phyloP scores from a whole-genome alignment of 1,284 basidiomycete species.

The Apiotrichum gamsii region DNA sequence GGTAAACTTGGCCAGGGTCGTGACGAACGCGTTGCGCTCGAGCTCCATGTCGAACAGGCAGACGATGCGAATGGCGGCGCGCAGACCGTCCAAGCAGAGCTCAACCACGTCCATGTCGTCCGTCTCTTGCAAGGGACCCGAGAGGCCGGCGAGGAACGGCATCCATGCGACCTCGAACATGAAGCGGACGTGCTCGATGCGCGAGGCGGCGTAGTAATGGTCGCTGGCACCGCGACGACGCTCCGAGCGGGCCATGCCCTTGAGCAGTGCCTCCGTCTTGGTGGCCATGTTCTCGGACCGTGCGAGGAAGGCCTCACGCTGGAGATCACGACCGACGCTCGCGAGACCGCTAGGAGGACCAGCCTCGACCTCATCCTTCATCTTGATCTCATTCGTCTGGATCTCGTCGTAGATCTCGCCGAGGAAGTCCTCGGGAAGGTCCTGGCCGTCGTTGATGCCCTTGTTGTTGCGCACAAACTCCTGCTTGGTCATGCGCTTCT shows the following conservation, averaged over 20 bases:
- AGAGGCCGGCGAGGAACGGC: conserved; percentile 85
- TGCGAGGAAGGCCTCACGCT: conserved; percentile 87
- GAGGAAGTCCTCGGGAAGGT: conserved; percentile 79
- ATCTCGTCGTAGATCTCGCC: conserved; percentile 81
- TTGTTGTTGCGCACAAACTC: conserved; percentile 91
- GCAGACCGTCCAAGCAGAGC: conserved; percentile 89
- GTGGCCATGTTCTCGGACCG: conserved; percentile 92
- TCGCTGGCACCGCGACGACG: conserved; percentile 60
- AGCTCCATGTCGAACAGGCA: conserved; percentile 94
- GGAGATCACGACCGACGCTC: conserved; percentile 82
- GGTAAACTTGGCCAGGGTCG: conserved; percentile 94
- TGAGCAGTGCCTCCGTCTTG: conserved; percentile 91
- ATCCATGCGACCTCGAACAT: conserved; percentile 99
- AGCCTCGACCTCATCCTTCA: conserved; percentile 92
- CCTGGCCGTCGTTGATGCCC: conserved; percentile 82
- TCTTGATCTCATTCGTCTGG: conserved; percentile 81
- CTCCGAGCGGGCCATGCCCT: conserved; percentile 80
- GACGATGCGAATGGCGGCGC: conserved; percentile 82
- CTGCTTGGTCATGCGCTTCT: conserved; percentile 74
- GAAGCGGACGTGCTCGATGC: conserved; percentile 86
- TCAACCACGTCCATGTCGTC: conserved; percentile 86
- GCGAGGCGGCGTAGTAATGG: conserved; percentile 89
- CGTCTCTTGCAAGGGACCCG: conserved; percentile 83
- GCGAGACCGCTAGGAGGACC: conserved; percentile 60
- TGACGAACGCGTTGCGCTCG: conserved; percentile 92